Percentiles rank a stretch among this genome's conserved stretches.
Evolutionary conservation across 371 early-diverging fungal genomes (phyloP).

Genomic region (Mucor ambiguus): DNA sequence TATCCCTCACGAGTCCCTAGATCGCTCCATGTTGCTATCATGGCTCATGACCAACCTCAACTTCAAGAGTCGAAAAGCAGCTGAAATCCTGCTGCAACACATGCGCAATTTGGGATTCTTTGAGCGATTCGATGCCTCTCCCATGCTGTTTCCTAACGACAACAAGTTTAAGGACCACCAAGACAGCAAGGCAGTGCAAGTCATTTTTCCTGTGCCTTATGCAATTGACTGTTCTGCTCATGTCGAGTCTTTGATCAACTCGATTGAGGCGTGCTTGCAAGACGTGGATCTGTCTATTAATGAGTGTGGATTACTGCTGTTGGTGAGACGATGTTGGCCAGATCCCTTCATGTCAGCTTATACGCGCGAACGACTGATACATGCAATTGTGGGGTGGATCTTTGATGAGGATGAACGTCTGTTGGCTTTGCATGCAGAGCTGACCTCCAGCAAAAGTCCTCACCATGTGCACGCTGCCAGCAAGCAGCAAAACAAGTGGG

Average conservation of each 20-base stretch:
- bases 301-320: conserved; percentile 56
- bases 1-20: conserved; percentile 33
- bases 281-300: conserved; percentile 58
- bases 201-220: conserved; percentile 56
- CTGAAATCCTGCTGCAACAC: conserved; percentile 51
- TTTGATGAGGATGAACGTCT: conserved; percentile 59
- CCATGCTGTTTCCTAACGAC: conserved; percentile 40
- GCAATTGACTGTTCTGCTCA: conserved; percentile 53
- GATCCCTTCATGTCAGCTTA: conserved; percentile 60
- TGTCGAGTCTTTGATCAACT: conserved; percentile 55
- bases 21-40: conserved; percentile 32
- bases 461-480: not conserved
- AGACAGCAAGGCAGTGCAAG: conserved; percentile 25
- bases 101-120: conserved; percentile 60
- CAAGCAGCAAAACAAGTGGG: conserved; percentile 35
- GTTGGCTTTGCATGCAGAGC: conserved; percentile 40
- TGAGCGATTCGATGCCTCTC: conserved; percentile 55
- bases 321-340: conserved; percentile 61
- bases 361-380: conserved; percentile 48
- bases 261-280: conserved; percentile 54
- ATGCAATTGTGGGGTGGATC: conserved; percentile 56
- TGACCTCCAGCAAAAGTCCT: conserved; percentile 22
- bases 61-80: conserved; percentile 30
- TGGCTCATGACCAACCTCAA: conserved; percentile 44
- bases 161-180: not conserved